Evolutionary conservation across 371 early-diverging fungal genomes (phyloP).

Genomic region (Mortierella sp.): DNA sequence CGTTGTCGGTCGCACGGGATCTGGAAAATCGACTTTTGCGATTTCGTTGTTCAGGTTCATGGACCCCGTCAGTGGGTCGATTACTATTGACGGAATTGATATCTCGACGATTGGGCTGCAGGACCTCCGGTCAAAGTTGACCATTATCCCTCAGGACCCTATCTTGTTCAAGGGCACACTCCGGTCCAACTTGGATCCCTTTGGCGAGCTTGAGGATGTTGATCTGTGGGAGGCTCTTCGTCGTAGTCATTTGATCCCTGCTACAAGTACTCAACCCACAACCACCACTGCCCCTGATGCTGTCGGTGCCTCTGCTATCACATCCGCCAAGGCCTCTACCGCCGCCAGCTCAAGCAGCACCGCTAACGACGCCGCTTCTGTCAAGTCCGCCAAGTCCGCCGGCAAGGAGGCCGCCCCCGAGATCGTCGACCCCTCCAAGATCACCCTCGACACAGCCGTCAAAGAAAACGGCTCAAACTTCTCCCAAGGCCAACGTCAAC

Average conservation of each 20-base stretch:
- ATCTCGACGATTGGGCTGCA: conserved; percentile 72
- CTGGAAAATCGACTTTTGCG: conserved; percentile 81
- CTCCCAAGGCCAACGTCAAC: conserved; percentile 84
- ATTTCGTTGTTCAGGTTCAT: conserved; percentile 79
- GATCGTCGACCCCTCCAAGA: conserved; percentile 24
- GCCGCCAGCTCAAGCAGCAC: too few relatives aligned
- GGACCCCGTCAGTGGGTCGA: conserved; percentile 72
- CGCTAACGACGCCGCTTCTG: neutral
- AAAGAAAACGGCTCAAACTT: conserved; percentile 78
- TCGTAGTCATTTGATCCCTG: conserved; percentile 60
- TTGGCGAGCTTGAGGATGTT: conserved; percentile 67
- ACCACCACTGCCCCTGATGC: neutral
- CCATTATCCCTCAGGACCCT: conserved; percentile 83
- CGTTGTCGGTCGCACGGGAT: conserved; percentile 66
- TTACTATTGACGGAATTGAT: conserved; percentile 77
- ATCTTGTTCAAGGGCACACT: conserved; percentile 75
- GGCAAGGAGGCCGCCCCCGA: neutral
- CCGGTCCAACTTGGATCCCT: conserved; percentile 78
- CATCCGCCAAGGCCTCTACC: neutral
- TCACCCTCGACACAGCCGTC: conserved; percentile 64
- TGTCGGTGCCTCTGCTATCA: neutral
- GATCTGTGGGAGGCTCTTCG: conserved; percentile 78
- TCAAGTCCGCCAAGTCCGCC: conserved; percentile 15
- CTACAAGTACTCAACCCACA: conserved; percentile 15
- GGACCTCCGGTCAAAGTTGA: conserved; percentile 74